Evolutionary conservation across 2,329 filamentous ascomycete species (phyloP).

Genomic region (Claviceps monticola): DNA sequence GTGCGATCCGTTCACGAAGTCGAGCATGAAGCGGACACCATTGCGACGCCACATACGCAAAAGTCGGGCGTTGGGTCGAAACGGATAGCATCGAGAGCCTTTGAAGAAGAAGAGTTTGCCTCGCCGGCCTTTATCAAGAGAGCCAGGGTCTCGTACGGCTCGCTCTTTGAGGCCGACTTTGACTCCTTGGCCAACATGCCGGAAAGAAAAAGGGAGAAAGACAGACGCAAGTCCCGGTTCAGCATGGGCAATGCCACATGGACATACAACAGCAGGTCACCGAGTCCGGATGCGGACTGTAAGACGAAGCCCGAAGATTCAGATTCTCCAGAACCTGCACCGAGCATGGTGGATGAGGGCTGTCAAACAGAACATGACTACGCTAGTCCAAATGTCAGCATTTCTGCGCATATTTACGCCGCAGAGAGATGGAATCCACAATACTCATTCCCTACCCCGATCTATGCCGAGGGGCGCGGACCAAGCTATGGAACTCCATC

Average conservation of each 20-base stretch:
- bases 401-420: conserved; percentile 15
- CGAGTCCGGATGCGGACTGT: conserved; percentile 29
- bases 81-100: conserved; percentile 18
- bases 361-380: conserved; percentile 20
- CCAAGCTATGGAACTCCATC: conserved; percentile 6
- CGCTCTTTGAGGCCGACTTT: conserved; percentile 47
- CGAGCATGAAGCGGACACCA: not conserved
- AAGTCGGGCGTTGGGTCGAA: conserved; percentile 15
- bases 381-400: conserved; percentile 14
- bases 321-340: not conserved
- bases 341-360: conserved; percentile 22
- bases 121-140: conserved; percentile 74
- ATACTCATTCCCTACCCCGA: conserved; percentile 6
- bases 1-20: not conserved
- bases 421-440: conserved; percentile 1
- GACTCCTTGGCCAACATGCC: conserved; percentile 53
- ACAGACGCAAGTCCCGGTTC: conserved; percentile 56
- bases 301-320: not conserved
- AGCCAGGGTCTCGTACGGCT: conserved; percentile 53
- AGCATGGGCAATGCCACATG: conserved; percentile 54
- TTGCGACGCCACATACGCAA: conserved; percentile 4
- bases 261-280: conserved; percentile 59
- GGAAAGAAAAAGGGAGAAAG: conserved; percentile 21
- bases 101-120: conserved; percentile 42
- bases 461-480: not conserved